Evolutionary conservation across 139 green algal genomes (phyloP).

Genomic region (Klebsormidium nitens): DNA sequence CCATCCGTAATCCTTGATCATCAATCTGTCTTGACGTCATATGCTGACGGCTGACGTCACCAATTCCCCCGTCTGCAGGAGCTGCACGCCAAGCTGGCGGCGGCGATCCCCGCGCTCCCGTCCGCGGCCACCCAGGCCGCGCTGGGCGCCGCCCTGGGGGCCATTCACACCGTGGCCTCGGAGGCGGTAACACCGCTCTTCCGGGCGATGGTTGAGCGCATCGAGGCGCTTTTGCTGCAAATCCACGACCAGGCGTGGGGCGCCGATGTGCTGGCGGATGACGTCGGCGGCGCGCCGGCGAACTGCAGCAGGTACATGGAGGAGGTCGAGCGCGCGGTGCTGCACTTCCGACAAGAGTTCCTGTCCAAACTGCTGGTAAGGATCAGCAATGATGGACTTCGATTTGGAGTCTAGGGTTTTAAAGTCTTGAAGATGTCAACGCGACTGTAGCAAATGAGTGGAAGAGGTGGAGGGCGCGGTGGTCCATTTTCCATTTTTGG

Average conservation of each 20-base stretch:
- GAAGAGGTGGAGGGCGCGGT: too few species aligned
- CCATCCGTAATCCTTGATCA: too few species aligned
- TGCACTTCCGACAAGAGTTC: constrained; percentile 62
- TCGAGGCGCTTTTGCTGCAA: constrained; percentile 31
- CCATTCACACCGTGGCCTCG: constrained; percentile 41
- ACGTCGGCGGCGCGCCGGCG: neutral
- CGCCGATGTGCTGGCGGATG: neutral
- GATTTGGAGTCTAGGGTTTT: too few species aligned
- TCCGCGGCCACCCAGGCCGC: too few species aligned
- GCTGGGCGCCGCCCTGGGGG: constrained; percentile 48
- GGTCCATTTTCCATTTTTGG: too few species aligned
- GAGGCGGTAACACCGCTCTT: constrained; percentile 28
- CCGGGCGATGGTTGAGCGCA: constrained; percentile 35
- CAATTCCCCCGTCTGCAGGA: neutral
- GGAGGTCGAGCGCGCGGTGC: constrained; percentile 53
- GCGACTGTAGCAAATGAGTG: too few species aligned
- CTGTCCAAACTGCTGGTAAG: constrained; percentile 53
- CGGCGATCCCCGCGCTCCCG: too few species aligned
- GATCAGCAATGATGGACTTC: too few species aligned
- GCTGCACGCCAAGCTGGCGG: neutral
- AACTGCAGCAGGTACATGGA: constrained; percentile 55
- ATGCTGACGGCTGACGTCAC: too few species aligned
- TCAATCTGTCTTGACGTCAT: too few species aligned
- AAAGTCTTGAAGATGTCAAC: too few species aligned
- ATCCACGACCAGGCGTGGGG: constrained; percentile 37